Evolutionary conservation across 2,329 filamentous ascomycete species (phyloP), one percentile per base, ranked within the genome.

Genomic region (Paracorniculantispora psalliotae): DNA sequence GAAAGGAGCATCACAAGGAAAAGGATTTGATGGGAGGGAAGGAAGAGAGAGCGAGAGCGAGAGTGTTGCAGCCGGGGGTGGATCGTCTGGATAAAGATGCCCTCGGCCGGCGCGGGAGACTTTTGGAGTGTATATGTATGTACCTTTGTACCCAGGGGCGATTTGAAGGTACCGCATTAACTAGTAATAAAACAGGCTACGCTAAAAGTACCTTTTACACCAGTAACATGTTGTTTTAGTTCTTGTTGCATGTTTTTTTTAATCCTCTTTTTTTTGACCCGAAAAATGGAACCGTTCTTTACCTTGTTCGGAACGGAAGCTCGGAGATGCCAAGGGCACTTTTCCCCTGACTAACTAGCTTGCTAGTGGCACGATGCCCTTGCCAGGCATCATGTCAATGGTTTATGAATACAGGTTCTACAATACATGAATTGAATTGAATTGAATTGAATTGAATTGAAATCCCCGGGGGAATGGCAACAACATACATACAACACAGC

Each of bases 241-340:
- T 37, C 4, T 6, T 25, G 26, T 39, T 41, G 15, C 33, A 39
- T 52, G 41, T 28, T 28, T 21, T 28, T 49, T 17, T 49, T 19
- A 19, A 6, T 30, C n/a, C 30, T 7, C 25, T 39, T 39, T 25
- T 26, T 33, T 46, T 23, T 41, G 13, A n/a, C n/a, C 37, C 15
- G 12, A 41, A 41, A 19, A 55, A 46, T 3, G 46, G 52, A 41
- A 46, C 46, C 39, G 25, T 21, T 44, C 37, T 17, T 44, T 55
- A 33, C 52, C 52, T 26, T 35, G 52, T 55, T 55, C 41, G 52
- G 52, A 47, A 33, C 52, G 52, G 52, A 55, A 55, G 52, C 52
- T 55, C 52, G 52, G 52, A 55, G 52, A 55, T 46, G 51, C 19
- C 23, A 25, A 39, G 12, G 33, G 33, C 21, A 25, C 23, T 19